Evolutionary conservation across 2,329 filamentous ascomycete species (phyloP).

Genomic region (Whalleya microplaca): DNA sequence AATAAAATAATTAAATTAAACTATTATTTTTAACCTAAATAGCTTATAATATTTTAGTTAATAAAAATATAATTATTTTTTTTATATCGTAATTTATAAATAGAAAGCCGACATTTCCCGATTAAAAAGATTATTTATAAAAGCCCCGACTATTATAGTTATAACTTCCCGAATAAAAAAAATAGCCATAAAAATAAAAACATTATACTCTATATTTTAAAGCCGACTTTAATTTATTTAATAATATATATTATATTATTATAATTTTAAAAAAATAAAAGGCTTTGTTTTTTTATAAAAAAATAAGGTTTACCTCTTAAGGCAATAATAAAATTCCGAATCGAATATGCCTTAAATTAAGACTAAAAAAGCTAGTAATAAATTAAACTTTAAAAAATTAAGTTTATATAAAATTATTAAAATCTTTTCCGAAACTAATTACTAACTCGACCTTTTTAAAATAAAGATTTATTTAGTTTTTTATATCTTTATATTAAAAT

Average conservation of each 20-base stretch:
- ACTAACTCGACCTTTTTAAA: neutral
- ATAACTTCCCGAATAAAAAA: no score
- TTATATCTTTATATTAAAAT: no score
- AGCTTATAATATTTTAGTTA: no score
- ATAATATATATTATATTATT: neutral
- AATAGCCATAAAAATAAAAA: neutral
- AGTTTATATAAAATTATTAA: slow-evolving; percentile 4
- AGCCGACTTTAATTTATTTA: no score
- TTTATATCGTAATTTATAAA: neutral
- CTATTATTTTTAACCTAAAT: slow-evolving; percentile 1
- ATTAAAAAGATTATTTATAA: neutral
- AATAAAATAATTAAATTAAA: slow-evolving; percentile 1
- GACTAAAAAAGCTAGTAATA: slow-evolving; percentile 4
- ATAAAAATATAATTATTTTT: neutral
- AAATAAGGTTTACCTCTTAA: no score
- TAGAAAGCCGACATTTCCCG: neutral
- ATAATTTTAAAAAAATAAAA: neutral
- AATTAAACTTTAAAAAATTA: slow-evolving; percentile 3
- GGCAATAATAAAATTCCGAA: no score
- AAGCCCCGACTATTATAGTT: neutral
- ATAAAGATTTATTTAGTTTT: no score
- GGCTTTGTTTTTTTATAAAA: no score
- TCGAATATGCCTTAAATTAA: no score
- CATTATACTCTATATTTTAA: neutral
- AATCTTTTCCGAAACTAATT: neutral